These are phyloP conservation scores for Salvia sclarea DNA, from an alignment of 305 asterid species.

Conservation along the genomic window DNA sequence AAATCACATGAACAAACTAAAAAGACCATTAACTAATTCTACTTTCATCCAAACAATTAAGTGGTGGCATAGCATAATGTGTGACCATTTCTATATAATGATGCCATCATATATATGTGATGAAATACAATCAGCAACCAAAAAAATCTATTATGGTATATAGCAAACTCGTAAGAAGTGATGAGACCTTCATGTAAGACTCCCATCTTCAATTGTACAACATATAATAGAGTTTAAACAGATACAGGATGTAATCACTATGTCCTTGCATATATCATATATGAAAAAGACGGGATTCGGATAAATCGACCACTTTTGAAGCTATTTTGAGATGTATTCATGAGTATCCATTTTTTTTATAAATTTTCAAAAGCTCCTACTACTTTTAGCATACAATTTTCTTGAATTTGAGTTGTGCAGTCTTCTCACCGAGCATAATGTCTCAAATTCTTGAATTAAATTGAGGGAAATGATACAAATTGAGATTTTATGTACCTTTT, in stretches of 20 bases:
- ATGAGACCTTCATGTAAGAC: not conserved
- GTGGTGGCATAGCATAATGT: not conserved
- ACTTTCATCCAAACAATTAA: not conserved
- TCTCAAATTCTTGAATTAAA: constrained; percentile 4
- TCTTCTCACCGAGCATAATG: not conserved
- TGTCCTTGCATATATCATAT: not conserved
- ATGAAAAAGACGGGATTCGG: not conserved
- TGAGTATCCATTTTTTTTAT: not conserved
- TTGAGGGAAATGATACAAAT: no score
- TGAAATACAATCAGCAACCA: not conserved
- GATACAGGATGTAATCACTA: not conserved
- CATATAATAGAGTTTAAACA: not conserved
- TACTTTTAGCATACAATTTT: not conserved
- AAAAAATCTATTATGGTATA: not conserved
- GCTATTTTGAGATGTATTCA: not conserved
- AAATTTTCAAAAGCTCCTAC: no score
- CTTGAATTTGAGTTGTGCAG: not conserved
- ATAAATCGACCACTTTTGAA: not conserved
- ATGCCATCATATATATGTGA: no score
- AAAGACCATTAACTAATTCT: not conserved
- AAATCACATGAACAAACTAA: not conserved
- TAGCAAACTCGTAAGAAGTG: no score
- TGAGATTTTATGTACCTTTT: not conserved
- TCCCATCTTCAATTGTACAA: not conserved
- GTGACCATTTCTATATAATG: no score